These are phyloP conservation scores for Suhomyces sp. DNA, from an alignment of 805 yeast species.

Conservation along the genomic window DNA sequence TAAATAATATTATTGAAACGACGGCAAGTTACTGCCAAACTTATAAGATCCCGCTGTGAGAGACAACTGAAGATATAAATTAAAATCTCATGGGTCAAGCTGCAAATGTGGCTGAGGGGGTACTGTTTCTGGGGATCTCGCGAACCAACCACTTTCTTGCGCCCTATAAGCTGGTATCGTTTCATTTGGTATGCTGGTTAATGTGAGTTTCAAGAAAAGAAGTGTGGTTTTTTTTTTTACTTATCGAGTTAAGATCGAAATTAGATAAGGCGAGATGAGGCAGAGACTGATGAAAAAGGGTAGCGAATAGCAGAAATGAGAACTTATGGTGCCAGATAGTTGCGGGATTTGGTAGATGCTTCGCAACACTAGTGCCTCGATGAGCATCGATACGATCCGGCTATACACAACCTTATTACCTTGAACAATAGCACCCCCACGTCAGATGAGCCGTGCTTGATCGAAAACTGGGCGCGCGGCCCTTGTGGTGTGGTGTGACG, in stretches of 20 bases:
- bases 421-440: background rate
- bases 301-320: background rate
- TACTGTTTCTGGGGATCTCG: background rate
- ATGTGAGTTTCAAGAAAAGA: background rate
- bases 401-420: background rate
- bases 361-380: background rate
- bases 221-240: background rate
- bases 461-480: background rate
- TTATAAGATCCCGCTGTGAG: conserved; percentile 19
- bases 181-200: background rate
- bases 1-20: conserved; percentile 35
- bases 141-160: conserved; percentile 21
- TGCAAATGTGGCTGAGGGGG: background rate
- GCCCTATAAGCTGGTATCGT: conserved; percentile 39
- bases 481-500: background rate
- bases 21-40: conserved; percentile 31
- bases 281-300: background rate
- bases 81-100: conserved; percentile 43
- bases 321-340: background rate
- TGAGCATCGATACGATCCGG: background rate
- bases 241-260: background rate
- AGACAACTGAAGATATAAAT: conserved; percentile 30
- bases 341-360: background rate
- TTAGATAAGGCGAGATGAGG: background rate
- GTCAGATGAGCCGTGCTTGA: background rate